phyloP scores from a whole-genome alignment of 108 stramenopile species.

The Aureococcus anophagefferens region DNA sequence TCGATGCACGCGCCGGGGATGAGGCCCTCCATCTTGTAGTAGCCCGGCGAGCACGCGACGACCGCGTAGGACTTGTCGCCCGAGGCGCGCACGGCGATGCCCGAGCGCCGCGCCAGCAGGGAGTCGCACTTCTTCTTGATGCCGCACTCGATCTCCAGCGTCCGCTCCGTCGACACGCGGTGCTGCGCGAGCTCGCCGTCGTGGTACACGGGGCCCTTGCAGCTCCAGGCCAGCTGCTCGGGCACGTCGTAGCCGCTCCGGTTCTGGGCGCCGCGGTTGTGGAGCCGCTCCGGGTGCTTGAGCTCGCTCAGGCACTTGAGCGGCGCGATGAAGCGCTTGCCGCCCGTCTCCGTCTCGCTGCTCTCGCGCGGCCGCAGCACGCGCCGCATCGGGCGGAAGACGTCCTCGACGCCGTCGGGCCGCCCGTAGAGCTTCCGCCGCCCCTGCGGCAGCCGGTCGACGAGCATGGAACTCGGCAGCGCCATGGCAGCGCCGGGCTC shows the following conservation, averaged over 20 bases:
- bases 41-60: conserved; percentile 10
- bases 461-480: too few relatives aligned
- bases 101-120: neutral
- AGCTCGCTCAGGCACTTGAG: too few relatives aligned
- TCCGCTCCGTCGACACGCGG: conserved; percentile 1
- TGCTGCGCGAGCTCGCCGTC: too few relatives aligned
- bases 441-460: too few relatives aligned
- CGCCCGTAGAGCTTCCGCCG: too few relatives aligned
- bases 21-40: conserved; percentile 5
- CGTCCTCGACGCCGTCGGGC: too few relatives aligned
- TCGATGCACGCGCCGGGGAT: neutral
- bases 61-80: conserved; percentile 10
- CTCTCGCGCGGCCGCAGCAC: too few relatives aligned
- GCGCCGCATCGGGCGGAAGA: too few relatives aligned
- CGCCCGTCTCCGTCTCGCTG: too few relatives aligned
- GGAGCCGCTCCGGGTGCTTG: neutral
- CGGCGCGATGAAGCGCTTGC: too few relatives aligned
- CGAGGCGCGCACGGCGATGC: neutral
- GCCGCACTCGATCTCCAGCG: conserved; percentile 4
- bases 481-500: too few relatives aligned
- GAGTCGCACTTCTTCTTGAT: neutral
- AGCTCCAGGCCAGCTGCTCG: neutral
- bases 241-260: neutral
- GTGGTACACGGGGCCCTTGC: too few relatives aligned
- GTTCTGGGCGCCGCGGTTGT: neutral